A percentile compares a stretch with the other conserved stretches of the same genome.
These are phyloP conservation scores for Luffa aegyptiaca DNA, from an alignment of 306 rosid genomes.

Conservation along the genomic window DNA sequence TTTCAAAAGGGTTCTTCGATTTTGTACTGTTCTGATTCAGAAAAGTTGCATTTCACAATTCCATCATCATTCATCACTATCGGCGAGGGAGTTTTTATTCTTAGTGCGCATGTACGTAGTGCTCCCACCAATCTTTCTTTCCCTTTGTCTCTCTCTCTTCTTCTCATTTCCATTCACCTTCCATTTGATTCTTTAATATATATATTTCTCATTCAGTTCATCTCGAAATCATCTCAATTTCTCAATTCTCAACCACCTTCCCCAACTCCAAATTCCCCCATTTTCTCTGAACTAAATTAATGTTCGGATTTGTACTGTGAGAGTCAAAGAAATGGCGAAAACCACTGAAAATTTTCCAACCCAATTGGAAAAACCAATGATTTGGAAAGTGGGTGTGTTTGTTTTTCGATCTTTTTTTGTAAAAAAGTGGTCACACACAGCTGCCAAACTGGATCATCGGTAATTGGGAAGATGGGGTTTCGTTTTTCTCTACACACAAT, in stretches of 20 bases:
- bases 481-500: background rate
- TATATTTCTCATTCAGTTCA: background rate
- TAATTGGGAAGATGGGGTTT: background rate
- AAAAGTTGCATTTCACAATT: background rate
- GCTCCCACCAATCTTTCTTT: conserved; percentile 1
- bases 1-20: background rate
- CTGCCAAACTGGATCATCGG: background rate
- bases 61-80: background rate
- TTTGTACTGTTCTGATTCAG: background rate
- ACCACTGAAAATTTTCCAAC: background rate
- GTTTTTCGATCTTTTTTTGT: background rate
- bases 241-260: background rate
- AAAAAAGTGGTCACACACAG: background rate
- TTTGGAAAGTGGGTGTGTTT: background rate
- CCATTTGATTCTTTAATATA: background rate
- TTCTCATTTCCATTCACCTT: background rate
- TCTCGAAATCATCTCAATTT: no score
- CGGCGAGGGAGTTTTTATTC: background rate
- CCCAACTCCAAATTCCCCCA: background rate
- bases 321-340: background rate
- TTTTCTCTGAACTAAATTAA: background rate
- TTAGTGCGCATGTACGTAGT: background rate
- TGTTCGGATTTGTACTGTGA: no score
- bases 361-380: background rate
- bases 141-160: background rate